phyloP scores from a whole-genome alignment of 495 filamentous ascomycete species.

The Aspergillus cavernicola region DNA sequence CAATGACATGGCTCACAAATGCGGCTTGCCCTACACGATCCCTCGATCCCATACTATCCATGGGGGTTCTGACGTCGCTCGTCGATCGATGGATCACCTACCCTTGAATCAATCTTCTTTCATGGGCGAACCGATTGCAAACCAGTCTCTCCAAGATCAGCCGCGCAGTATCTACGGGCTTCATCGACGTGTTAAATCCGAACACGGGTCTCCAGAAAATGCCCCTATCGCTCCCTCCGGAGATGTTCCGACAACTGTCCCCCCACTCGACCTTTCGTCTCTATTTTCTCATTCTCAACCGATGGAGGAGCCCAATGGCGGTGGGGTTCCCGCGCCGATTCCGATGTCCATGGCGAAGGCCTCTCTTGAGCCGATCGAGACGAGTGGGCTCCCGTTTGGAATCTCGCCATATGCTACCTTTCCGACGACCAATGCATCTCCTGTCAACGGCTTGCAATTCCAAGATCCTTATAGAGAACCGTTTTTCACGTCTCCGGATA shows the following conservation, averaged over 20 bases:
- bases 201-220: constrained; percentile 67
- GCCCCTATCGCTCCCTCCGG: constrained; percentile 49
- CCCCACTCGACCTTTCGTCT: constrained; percentile 61
- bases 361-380: constrained; percentile 36
- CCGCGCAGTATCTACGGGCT: constrained; percentile 42
- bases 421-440: constrained; percentile 32
- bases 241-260: constrained; percentile 59
- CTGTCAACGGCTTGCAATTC: constrained; percentile 41
- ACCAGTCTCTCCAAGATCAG: constrained; percentile 25
- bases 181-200: constrained; percentile 60
- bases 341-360: constrained; percentile 31
- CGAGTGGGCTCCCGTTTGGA: constrained; percentile 37
- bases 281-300: constrained; percentile 49
- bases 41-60: constrained; percentile 69
- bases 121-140: constrained; percentile 34
- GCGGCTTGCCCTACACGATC: constrained; percentile 76
- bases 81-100: constrained; percentile 67
- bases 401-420: constrained; percentile 36
- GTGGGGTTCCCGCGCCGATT: constrained; percentile 18
- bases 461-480: constrained; percentile 42
- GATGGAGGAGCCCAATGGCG: constrained; percentile 33
- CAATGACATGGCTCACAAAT: constrained; percentile 79
- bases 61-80: constrained; percentile 55
- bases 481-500: constrained; percentile 50
- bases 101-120: constrained; percentile 46